A percentile compares a stretch with the other conserved stretches of the same genome.
Evolutionary conservation across 1,284 basidiomycete genomes (phyloP).

Genomic region (Apiotrichum veenhuisii): DNA sequence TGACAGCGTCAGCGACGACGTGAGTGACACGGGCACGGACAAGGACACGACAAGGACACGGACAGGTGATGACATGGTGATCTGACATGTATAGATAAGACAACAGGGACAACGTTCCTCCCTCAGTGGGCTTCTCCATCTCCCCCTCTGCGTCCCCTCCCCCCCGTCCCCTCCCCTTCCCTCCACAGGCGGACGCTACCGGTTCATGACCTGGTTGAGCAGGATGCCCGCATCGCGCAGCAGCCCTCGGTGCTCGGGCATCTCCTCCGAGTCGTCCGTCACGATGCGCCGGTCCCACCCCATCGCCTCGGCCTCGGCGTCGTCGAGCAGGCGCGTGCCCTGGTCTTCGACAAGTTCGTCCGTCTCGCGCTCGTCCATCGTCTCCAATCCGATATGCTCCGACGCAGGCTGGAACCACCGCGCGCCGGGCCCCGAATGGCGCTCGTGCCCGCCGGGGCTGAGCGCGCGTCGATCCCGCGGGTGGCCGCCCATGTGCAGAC

Average conservation of each 20-base stretch:
- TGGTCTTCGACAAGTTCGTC: too few species aligned
- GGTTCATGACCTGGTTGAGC: constrained; percentile 44
- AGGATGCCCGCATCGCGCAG: constrained; percentile 42
- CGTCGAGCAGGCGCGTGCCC: constrained; percentile 18
- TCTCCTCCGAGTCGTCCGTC: constrained; percentile 17
- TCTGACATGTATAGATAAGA: too few species aligned
- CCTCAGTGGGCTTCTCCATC: too few species aligned
- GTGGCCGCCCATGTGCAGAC: neutral
- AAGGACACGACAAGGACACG: too few species aligned
- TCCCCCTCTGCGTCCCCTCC: too few species aligned
- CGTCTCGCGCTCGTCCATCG: constrained; percentile 18
- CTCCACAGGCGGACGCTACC: constrained; percentile 21
- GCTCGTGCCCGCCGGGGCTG: neutral
- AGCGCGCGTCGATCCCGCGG: neutral
- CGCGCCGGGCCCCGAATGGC: constrained; percentile 24
- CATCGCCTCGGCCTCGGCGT: constrained; percentile 20
- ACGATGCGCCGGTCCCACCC: constrained; percentile 17
- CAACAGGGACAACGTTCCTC: too few species aligned
- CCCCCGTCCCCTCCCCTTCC: neutral
- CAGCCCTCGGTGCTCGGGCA: constrained; percentile 24
- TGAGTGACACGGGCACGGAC: too few species aligned
- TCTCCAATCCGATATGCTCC: constrained; percentile 7
- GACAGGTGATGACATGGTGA: too few species aligned
- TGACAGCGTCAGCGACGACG: too few species aligned
- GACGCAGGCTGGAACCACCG: constrained; percentile 7